Conservation (phyloP, 768 basidiomycete species). For the Lactarius trivialis region DNA sequence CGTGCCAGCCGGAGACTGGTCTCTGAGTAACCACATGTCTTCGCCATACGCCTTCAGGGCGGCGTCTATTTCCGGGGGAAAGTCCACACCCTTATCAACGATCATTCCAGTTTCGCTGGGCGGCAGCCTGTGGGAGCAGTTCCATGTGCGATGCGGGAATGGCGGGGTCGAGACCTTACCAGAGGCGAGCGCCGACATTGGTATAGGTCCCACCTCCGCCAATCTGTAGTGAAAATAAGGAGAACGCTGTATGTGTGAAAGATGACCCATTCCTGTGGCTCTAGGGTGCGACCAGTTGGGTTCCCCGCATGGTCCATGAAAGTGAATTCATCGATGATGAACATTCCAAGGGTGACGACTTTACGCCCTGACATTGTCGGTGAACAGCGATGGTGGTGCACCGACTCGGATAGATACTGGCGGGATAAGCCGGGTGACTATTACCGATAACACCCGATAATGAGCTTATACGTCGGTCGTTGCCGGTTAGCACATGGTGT, state of each 20-base stretch:
- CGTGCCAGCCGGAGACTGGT: constrained; percentile 48
- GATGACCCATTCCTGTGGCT: constrained; percentile 45
- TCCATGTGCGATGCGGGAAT: not conserved
- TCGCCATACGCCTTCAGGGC: constrained; percentile 55
- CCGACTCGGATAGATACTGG: not conserved
- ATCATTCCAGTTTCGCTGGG: constrained; percentile 69
- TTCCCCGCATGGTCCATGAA: constrained; percentile 52
- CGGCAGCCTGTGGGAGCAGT: constrained; percentile 48
- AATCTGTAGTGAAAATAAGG: constrained; percentile 45
- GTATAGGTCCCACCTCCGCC: constrained; percentile 88
- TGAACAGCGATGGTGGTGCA: not conserved
- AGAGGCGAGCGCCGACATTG: constrained; percentile 73
- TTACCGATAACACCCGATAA: not conserved
- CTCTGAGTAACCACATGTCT: constrained; percentile 74
- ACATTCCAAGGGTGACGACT: constrained; percentile 78
- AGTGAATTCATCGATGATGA: constrained; percentile 81
- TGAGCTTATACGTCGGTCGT: not conserved
- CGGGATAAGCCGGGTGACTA: not conserved
- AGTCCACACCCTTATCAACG: constrained; percentile 75
- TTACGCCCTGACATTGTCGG: constrained; percentile 10
- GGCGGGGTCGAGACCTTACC: constrained; percentile 35
- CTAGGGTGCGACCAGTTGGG: constrained; percentile 37
- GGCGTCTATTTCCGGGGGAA: constrained; percentile 50
- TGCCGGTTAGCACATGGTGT: not conserved
- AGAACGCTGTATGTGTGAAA: not conserved